phyloP scores from a whole-genome alignment of 2,329 filamentous ascomycete species.

The Penicillium aurantiogriseum region DNA sequence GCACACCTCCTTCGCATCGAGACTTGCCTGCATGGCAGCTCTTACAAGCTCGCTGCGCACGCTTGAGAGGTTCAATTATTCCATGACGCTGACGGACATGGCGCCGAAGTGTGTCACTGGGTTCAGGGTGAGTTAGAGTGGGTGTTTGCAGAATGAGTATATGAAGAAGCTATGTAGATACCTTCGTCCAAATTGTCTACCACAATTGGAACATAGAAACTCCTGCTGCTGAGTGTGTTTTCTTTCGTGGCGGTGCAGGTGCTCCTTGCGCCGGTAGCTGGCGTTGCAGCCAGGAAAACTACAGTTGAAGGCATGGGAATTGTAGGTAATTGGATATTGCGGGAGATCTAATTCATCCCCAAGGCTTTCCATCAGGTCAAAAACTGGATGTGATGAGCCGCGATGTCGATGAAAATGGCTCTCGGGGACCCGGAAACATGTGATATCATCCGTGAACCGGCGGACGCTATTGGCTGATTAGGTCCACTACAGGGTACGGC shows the following conservation, averaged over 20 bases:
- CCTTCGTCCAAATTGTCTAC: constrained; percentile 19
- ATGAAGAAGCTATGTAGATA: constrained; percentile 1
- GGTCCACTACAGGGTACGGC: not conserved
- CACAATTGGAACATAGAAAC: constrained; percentile 18
- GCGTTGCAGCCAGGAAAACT: constrained; percentile 19
- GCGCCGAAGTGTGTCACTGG: constrained; percentile 29
- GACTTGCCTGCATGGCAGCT: constrained; percentile 18
- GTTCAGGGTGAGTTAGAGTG: constrained; percentile 8
- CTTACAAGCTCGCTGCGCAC: constrained; percentile 18
- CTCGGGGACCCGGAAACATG: too few relatives aligned
- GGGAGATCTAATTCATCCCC: not conserved
- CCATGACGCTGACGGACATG: constrained; percentile 22
- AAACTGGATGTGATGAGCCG: not conserved
- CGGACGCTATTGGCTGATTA: not conserved
- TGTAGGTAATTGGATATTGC: not conserved
- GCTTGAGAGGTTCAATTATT: constrained; percentile 8
- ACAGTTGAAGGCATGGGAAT: not conserved
- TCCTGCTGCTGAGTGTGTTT: constrained; percentile 16
- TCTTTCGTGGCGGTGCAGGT: constrained; percentile 24
- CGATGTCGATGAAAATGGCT: not conserved
- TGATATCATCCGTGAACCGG: not conserved
- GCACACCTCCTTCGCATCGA: constrained; percentile 22
- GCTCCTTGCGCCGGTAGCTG: constrained; percentile 27
- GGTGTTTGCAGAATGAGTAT: not conserved
- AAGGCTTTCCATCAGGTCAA: not conserved